These are phyloP conservation scores for Escallonia herrerae DNA, from an alignment of 129 eudicot genomes.

Conservation along the genomic window DNA sequence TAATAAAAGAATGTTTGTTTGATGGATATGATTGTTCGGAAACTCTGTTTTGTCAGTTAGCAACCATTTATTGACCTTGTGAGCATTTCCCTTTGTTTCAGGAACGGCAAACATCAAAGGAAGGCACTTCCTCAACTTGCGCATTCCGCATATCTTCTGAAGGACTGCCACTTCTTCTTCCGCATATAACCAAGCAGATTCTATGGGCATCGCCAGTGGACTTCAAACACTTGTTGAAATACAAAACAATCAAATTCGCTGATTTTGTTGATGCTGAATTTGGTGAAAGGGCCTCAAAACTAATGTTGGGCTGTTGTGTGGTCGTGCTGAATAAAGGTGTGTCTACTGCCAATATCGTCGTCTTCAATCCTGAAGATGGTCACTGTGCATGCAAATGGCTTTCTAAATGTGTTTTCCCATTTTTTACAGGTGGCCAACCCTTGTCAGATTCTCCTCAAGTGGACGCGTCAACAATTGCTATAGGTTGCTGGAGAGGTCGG, in stretches of 20 bases:
- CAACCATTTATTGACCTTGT: not conserved
- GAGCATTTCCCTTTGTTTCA: constrained; percentile 11
- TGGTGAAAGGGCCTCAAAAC: constrained; percentile 55
- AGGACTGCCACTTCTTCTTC: constrained; percentile 93
- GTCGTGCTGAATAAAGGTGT: constrained; percentile 74
- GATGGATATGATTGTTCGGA: not conserved
- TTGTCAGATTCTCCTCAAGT: constrained; percentile 30
- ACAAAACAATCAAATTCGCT: constrained; percentile 66
- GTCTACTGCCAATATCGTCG: constrained; percentile 2
- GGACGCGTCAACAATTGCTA: constrained; percentile 62
- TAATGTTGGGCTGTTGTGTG: constrained; percentile 77
- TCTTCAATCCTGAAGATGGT: not conserved
- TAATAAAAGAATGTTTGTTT: not conserved
- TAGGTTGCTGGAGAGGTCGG: constrained; percentile 98
- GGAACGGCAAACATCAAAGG: constrained; percentile 94
- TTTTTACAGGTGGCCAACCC: constrained; percentile 37
- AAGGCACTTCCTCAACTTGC: constrained; percentile 63
- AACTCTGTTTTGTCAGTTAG: not conserved
- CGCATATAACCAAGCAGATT: constrained; percentile 78
- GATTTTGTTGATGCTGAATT: constrained; percentile 75
- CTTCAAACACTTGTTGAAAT: constrained; percentile 78
- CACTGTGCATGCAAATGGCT: not conserved
- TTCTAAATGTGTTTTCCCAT: not conserved
- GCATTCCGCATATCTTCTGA: constrained; percentile 89
- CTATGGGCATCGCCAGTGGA: constrained; percentile 56